Percentiles rank a stretch among this genome's conserved stretches.
These are phyloP conservation scores for Venturiaceae sp. DNA, from an alignment of 2,329 filamentous ascomycete genomes.

Conservation along the genomic window DNA sequence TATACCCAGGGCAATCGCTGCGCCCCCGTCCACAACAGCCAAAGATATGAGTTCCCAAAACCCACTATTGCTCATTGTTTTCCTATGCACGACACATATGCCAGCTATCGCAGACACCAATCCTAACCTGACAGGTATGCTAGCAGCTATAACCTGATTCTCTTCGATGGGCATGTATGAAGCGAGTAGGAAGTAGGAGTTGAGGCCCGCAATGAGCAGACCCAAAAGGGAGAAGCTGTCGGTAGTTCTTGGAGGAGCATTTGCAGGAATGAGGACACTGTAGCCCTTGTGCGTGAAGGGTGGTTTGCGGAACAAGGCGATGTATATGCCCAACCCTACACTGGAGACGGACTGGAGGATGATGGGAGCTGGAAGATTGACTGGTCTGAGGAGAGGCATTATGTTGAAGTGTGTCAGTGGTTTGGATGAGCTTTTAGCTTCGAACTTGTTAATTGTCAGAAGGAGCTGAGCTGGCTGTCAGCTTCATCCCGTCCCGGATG, in stretches of 20 bases:
- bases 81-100: background rate
- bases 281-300: background rate
- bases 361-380: conserved; percentile 3
- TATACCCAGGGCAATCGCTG: background rate
- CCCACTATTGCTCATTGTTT: background rate
- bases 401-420: background rate
- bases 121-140: background rate
- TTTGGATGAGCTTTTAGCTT: no score
- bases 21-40: background rate
- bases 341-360: background rate
- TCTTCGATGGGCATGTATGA: conserved; percentile 4
- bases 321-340: background rate
- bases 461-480: no score
- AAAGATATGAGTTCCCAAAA: background rate
- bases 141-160: conserved; percentile 2
- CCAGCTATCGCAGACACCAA: background rate
- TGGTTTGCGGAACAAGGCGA: background rate
- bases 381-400: background rate
- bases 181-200: background rate
- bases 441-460: no score
- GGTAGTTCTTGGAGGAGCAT: background rate
- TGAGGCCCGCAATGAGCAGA: background rate
- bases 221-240: background rate
- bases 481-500: no score
- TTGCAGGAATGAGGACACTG: background rate